Conservation (phyloP, 2,329 filamentous ascomycete genomes). For the Chaetomiaceae sp. region DNA sequence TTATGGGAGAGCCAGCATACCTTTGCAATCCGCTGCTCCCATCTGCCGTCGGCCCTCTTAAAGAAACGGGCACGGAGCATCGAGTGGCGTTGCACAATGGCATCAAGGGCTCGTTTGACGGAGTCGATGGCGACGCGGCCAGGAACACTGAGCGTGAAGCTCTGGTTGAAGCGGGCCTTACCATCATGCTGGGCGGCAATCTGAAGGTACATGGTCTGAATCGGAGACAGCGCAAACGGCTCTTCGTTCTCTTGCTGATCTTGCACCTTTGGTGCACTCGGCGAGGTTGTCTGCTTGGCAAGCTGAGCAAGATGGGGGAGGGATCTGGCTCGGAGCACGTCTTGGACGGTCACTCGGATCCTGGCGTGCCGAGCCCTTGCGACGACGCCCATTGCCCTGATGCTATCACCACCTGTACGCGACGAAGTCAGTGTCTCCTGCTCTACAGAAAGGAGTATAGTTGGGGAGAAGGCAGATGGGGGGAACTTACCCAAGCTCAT, state of each 20-base stretch:
- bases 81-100: slow-evolving; percentile 20
- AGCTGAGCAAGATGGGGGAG: slow-evolving; percentile 19
- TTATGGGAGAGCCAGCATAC: too few relatives aligned
- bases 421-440: background rate
- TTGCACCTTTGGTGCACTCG: background rate
- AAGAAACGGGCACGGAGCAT: slow-evolving; percentile 21
- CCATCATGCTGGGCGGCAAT: slow-evolving; percentile 9
- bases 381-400: slow-evolving; percentile 23
- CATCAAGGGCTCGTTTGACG: slow-evolving; percentile 14
- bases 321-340: slow-evolving; percentile 22
- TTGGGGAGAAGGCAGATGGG: too few relatives aligned
- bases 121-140: slow-evolving; percentile 6
- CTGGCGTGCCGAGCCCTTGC: slow-evolving; percentile 21
- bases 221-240: slow-evolving; percentile 18
- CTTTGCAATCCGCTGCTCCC: slow-evolving; percentile 18
- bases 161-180: slow-evolving; percentile 23
- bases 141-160: slow-evolving; percentile 14
- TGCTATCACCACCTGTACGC: slow-evolving; percentile 21
- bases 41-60: slow-evolving; percentile 10
- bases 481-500: slow-evolving; percentile 18
- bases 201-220: slow-evolving; percentile 20
- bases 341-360: slow-evolving; percentile 19
- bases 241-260: slow-evolving; percentile 7
- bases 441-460: background rate
- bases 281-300: slow-evolving; percentile 12